phyloP scores from a whole-genome alignment of 495 filamentous ascomycete genomes.

The Entonaema liquescens region DNA sequence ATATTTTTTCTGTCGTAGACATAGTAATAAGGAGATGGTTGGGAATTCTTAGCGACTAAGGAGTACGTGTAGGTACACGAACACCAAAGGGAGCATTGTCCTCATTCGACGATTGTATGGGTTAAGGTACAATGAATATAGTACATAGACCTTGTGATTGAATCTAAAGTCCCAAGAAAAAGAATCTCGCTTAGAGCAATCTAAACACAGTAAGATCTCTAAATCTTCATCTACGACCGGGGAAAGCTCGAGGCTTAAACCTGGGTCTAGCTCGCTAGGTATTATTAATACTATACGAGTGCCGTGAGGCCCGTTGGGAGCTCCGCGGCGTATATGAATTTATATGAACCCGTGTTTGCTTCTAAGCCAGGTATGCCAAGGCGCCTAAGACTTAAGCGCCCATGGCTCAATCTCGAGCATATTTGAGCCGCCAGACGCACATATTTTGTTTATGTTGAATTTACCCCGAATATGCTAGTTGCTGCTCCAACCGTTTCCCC shows the following conservation, averaged over 20 bases:
- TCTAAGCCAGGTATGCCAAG: slow-evolving; percentile 26
- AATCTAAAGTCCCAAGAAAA: background rate
- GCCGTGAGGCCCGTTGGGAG: slow-evolving; percentile 16
- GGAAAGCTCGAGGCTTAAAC: background rate
- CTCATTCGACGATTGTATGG: background rate
- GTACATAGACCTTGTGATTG: background rate
- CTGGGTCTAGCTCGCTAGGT: background rate
- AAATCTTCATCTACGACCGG: slow-evolving; percentile 1
- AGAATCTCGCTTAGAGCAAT: slow-evolving; percentile 1
- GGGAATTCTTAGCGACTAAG: background rate
- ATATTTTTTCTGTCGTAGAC: background rate
- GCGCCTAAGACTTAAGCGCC: slow-evolving; percentile 31
- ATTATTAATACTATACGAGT: slow-evolving; percentile 8
- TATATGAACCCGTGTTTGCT: slow-evolving; percentile 24
- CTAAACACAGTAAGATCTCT: background rate
- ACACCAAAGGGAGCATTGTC: background rate
- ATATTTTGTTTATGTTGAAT: slow-evolving; percentile 30
- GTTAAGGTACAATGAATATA: background rate
- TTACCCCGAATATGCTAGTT: slow-evolving; percentile 35
- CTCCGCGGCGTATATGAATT: slow-evolving; percentile 32
- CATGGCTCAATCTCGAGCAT: slow-evolving; percentile 33
- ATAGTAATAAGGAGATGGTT: background rate
- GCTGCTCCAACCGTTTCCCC: slow-evolving; percentile 13
- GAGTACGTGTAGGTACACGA: background rate
- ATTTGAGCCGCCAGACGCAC: slow-evolving; percentile 36